Evolutionary conservation across 495 filamentous ascomycete species (phyloP).

Genomic region (Alectoria sarmentosa): DNA sequence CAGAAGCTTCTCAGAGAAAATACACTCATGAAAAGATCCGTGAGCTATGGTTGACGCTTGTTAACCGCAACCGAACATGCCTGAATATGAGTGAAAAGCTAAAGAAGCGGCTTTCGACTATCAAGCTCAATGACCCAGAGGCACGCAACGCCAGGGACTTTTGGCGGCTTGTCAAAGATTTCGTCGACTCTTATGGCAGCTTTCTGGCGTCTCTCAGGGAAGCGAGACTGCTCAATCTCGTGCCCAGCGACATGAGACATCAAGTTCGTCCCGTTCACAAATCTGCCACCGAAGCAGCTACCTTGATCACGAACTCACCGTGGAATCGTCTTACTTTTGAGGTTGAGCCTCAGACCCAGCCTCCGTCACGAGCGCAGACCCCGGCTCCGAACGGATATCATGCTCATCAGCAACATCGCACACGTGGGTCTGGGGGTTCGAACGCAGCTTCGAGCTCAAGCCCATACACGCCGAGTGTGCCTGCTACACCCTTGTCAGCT

Average conservation of each 20-base stretch:
- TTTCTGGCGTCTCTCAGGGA: slow-evolving; percentile 65
- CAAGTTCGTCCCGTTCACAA: slow-evolving; percentile 71
- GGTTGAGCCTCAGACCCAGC: slow-evolving; percentile 9
- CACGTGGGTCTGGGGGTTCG: slow-evolving; percentile 18
- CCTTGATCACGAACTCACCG: slow-evolving; percentile 66
- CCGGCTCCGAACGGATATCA: slow-evolving; percentile 17
- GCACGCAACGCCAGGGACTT: slow-evolving; percentile 70
- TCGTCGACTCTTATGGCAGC: slow-evolving; percentile 69
- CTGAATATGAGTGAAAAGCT: slow-evolving; percentile 60
- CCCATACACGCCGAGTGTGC: slow-evolving; percentile 36
- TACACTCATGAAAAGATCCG: slow-evolving; percentile 45
- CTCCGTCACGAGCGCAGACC: slow-evolving; percentile 10
- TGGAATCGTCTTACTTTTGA: slow-evolving; percentile 55
- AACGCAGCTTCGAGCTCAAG: slow-evolving; percentile 35
- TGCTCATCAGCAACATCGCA: slow-evolving; percentile 19
- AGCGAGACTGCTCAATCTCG: slow-evolving; percentile 52
- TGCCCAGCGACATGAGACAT: slow-evolving; percentile 60
- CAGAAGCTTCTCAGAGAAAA: slow-evolving; percentile 41
- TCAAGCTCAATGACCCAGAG: slow-evolving; percentile 75
- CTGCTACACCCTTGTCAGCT: slow-evolving; percentile 70
- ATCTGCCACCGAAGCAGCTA: slow-evolving; percentile 65
- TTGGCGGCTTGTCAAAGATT: slow-evolving; percentile 73
- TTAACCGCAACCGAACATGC: slow-evolving; percentile 56
- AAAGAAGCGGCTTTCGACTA: slow-evolving; percentile 61
- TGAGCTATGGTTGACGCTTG: slow-evolving; percentile 61